Evolutionary conservation across 257 asterid genomes (phyloP).

Genomic region (Thymus quinquecostatus): DNA sequence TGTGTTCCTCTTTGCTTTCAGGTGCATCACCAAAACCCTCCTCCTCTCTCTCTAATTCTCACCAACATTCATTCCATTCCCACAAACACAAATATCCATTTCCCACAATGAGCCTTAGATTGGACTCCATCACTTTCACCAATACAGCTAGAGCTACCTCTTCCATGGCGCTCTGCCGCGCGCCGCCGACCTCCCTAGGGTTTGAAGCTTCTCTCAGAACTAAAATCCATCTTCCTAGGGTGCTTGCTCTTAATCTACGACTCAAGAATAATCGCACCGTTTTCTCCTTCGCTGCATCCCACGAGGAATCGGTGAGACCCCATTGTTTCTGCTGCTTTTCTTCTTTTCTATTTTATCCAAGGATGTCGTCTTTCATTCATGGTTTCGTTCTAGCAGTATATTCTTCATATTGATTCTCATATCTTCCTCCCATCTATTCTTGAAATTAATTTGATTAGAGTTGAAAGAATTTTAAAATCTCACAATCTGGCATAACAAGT

Average conservation of each 20-base stretch:
- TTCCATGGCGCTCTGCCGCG: slow-evolving; percentile 42
- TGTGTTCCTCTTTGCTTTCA: slow-evolving; percentile 18
- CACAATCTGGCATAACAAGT: background rate
- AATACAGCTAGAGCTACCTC: slow-evolving; percentile 42
- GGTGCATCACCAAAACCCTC: slow-evolving; percentile 14
- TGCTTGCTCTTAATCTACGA: slow-evolving; percentile 37
- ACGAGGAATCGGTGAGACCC: slow-evolving; percentile 71
- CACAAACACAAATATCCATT: slow-evolving; percentile 2
- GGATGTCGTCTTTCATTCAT: background rate
- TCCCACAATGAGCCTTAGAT: slow-evolving; percentile 34
- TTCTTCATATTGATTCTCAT: background rate
- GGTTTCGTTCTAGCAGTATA: background rate
- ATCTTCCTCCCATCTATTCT: background rate
- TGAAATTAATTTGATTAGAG: background rate
- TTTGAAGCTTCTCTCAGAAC: slow-evolving; percentile 36
- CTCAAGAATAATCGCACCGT: slow-evolving; percentile 43
- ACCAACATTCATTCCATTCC: background rate
- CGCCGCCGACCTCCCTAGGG: slow-evolving; percentile 52
- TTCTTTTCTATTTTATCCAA: background rate
- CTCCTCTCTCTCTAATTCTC: slow-evolving; percentile 1
- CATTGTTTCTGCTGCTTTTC: background rate
- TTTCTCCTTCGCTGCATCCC: slow-evolving; percentile 66
- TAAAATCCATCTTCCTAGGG: slow-evolving; percentile 29
- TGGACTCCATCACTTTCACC: slow-evolving; percentile 33
- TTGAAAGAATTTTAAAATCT: background rate